A percentile compares a stretch with the other conserved stretches of the same genome.
These are phyloP conservation scores for Solidago caesia DNA, from an alignment of 129 eudicot genomes.

Conservation along the genomic window DNA sequence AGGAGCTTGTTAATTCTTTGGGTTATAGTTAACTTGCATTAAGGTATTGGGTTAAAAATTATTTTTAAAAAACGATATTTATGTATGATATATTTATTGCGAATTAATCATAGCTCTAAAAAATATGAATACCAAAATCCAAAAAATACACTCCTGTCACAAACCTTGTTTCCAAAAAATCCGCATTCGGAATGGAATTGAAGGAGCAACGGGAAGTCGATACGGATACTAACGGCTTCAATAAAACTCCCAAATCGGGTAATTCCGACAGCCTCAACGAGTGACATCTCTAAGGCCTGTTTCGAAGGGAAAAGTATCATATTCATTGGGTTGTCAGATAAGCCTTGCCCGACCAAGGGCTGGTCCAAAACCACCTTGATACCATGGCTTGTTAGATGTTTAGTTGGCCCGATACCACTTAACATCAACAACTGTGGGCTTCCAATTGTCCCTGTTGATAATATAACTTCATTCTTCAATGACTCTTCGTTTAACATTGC, in stretches of 20 bases:
- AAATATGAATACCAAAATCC: too few species aligned
- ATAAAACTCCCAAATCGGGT: constrained; percentile 64
- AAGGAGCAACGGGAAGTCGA: too few species aligned
- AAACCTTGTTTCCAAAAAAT: too few species aligned
- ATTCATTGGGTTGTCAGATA: constrained; percentile 79
- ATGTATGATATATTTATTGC: too few species aligned
- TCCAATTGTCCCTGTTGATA: constrained; percentile 71
- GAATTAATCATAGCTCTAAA: too few species aligned
- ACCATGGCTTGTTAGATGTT: constrained; percentile 51
- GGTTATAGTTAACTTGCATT: too few species aligned
- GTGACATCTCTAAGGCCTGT: constrained; percentile 46
- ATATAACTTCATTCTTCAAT: constrained; percentile 47
- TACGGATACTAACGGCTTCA: constrained; percentile 34
- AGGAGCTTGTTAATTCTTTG: too few species aligned
- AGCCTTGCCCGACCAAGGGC: constrained; percentile 61
- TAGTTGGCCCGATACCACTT: constrained; percentile 73
- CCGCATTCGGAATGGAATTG: too few species aligned
- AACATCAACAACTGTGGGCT: constrained; percentile 85
- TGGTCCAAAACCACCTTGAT: constrained; percentile 52
- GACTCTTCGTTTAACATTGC: constrained; percentile 48
- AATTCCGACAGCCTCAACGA: constrained; percentile 61
- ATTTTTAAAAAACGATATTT: too few species aligned
- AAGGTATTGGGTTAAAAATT: too few species aligned
- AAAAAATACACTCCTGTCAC: too few species aligned
- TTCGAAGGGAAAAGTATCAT: constrained; percentile 62